Conservation (phyloP, 2,329 filamentous ascomycete species). For the Ilyonectria robusta region DNA sequence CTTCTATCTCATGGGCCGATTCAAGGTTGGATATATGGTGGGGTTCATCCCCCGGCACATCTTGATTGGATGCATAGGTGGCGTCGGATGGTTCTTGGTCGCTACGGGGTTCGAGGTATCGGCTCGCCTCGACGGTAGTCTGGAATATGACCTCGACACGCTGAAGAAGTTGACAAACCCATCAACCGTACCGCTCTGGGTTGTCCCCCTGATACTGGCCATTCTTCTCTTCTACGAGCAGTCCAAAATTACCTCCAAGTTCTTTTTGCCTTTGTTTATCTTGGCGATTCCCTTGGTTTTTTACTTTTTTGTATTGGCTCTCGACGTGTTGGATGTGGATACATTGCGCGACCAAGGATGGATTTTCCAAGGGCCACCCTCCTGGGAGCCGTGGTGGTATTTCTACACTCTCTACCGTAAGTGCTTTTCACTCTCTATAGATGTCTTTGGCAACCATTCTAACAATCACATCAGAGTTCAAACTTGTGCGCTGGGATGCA, state of each 20-base stretch:
- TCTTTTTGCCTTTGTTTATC: constrained; percentile 90
- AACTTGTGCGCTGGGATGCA: constrained; percentile 85
- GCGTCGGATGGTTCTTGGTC: constrained; percentile 74
- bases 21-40: constrained; percentile 90
- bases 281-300: constrained; percentile 82
- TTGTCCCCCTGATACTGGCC: constrained; percentile 82
- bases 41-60: constrained; percentile 98
- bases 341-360: constrained; percentile 61
- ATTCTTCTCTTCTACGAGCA: constrained; percentile 83
- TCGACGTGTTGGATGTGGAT: constrained; percentile 77
- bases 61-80: constrained; percentile 87
- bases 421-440: no score
- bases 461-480: constrained; percentile 73
- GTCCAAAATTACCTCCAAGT: constrained; percentile 83
- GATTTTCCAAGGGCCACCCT: constrained; percentile 90
- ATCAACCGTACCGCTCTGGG: constrained; percentile 87
- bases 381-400: constrained; percentile 89
- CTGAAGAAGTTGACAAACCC: constrained; percentile 79
- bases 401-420: constrained; percentile 72
- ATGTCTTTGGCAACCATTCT: constrained; percentile 12
- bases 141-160: constrained; percentile 85
- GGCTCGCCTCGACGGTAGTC: constrained; percentile 85
- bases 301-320: constrained; percentile 80
- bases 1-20: constrained; percentile 91
- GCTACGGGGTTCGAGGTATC: constrained; percentile 95